Evolutionary conservation across 306 rosid genomes (phyloP).

Genomic region (Notholithocarpus densiflorus): DNA sequence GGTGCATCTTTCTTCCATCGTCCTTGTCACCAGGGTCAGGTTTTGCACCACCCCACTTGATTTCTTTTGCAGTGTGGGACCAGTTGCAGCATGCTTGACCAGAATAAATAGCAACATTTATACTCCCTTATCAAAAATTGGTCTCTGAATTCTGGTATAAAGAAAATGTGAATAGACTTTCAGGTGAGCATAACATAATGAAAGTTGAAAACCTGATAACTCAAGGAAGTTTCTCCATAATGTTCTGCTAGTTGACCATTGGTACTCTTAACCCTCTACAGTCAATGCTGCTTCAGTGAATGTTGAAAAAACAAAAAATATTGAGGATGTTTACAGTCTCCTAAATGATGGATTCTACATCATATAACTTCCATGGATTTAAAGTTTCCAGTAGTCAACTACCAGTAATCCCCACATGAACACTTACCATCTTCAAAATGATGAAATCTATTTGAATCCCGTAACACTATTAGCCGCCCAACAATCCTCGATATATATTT

Average conservation of each 20-base stretch:
- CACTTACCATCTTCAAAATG: constrained; percentile 74
- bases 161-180: not conserved
- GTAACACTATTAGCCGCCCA: constrained; percentile 59
- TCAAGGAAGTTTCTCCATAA: not conserved
- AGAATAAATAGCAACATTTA: not conserved
- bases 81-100: not conserved
- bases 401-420: constrained; percentile 91
- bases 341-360: no score
- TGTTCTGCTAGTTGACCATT: not conserved
- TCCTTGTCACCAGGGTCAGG: constrained; percentile 37
- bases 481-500: constrained; percentile 74
- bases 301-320: not conserved
- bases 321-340: no score
- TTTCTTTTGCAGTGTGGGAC: constrained; percentile 28
- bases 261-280: not conserved
- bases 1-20: constrained; percentile 42
- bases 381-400: constrained; percentile 5
- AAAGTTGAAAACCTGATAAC: not conserved
- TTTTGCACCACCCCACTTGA: constrained; percentile 45
- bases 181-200: not conserved
- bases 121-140: not conserved
- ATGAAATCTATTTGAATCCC: constrained; percentile 87
- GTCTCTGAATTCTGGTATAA: not conserved
- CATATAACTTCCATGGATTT: no score
- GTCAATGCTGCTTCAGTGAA: not conserved